Evolutionary conservation across 345 rosid genomes (phyloP).

Genomic region (Salix udensis): DNA sequence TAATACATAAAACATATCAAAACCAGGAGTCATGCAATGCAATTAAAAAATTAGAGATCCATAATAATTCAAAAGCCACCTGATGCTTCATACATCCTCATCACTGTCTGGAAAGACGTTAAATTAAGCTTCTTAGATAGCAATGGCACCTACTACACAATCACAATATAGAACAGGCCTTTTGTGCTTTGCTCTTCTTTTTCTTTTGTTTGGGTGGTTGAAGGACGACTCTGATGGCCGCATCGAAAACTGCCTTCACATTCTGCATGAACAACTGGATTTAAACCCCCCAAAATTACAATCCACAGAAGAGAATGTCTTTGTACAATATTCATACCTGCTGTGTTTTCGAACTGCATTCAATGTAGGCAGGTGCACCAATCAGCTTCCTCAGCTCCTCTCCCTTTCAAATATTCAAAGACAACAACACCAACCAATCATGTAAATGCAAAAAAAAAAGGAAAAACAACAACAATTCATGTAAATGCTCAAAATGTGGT

Average conservation of each 20-base stretch:
- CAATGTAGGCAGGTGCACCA: constrained; percentile 79
- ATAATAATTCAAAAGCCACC: constrained; percentile 30
- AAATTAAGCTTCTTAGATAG: constrained; percentile 28
- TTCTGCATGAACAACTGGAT: constrained; percentile 38
- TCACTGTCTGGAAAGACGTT: constrained; percentile 16
- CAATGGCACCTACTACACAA: constrained; percentile 17
- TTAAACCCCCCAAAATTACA: background rate
- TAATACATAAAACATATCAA: constrained; percentile 31
- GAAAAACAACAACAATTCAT: background rate
- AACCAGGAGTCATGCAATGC: constrained; percentile 18
- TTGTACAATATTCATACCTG: constrained; percentile 41
- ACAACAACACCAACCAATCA: background rate
- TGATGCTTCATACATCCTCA: constrained; percentile 29
- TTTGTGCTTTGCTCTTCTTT: constrained; percentile 70
- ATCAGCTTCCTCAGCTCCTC: constrained; percentile 90
- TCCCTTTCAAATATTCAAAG: constrained; percentile 44
- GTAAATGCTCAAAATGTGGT: background rate
- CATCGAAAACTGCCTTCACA: constrained; percentile 81
- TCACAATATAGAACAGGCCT: constrained; percentile 77
- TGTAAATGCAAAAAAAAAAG: background rate
- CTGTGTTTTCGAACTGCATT: constrained; percentile 92
- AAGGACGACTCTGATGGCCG: constrained; percentile 81
- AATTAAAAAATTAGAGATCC: constrained; percentile 29
- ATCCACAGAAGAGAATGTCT: background rate
- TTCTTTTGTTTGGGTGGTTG: constrained; percentile 85